Evolutionary conservation across 1,139 yeast species (phyloP).

Genomic region (Kodamaea ohmeri): DNA sequence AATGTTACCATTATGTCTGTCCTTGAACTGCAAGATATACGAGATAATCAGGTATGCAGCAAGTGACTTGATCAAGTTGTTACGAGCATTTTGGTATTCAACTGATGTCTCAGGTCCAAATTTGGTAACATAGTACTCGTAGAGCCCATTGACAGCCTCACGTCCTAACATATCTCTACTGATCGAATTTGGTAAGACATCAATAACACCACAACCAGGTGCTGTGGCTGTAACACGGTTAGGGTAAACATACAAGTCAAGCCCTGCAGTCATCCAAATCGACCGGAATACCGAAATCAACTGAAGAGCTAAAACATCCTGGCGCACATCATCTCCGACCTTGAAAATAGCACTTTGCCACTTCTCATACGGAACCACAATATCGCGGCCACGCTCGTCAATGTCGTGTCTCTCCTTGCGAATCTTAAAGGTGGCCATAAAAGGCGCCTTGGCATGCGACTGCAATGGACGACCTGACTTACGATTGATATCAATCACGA

Average conservation of each 20-base stretch:
- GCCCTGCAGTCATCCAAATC: slow-evolving; percentile 83
- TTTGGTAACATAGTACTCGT: slow-evolving; percentile 87
- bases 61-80: slow-evolving; percentile 86
- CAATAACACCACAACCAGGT: slow-evolving; percentile 99
- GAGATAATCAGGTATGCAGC: slow-evolving; percentile 97
- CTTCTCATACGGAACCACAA: slow-evolving; percentile 41
- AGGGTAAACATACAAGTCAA: slow-evolving; percentile 90
- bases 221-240: slow-evolving; percentile 97
- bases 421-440: slow-evolving; percentile 92
- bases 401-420: slow-evolving; percentile 50
- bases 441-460: slow-evolving; percentile 98
- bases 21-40: slow-evolving; percentile 89
- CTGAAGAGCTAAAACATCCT: slow-evolving; percentile 92
- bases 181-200: slow-evolving; percentile 90
- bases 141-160: slow-evolving; percentile 96
- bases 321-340: slow-evolving; percentile 99
- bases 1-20: slow-evolving; percentile 97
- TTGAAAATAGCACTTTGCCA: slow-evolving; percentile 98
- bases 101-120: slow-evolving; percentile 91
- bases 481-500: slow-evolving; percentile 86
- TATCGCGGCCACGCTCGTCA: slow-evolving; percentile 43
- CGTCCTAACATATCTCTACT: slow-evolving; percentile 98
- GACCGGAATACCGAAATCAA: slow-evolving; percentile 87
- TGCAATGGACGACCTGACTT: slow-evolving; percentile 95
- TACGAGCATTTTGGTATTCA: slow-evolving; percentile 87